Evolutionary conservation across 176 grass and related monocot genomes (phyloP).

Genomic region (Puccinellia tenuiflora): DNA sequence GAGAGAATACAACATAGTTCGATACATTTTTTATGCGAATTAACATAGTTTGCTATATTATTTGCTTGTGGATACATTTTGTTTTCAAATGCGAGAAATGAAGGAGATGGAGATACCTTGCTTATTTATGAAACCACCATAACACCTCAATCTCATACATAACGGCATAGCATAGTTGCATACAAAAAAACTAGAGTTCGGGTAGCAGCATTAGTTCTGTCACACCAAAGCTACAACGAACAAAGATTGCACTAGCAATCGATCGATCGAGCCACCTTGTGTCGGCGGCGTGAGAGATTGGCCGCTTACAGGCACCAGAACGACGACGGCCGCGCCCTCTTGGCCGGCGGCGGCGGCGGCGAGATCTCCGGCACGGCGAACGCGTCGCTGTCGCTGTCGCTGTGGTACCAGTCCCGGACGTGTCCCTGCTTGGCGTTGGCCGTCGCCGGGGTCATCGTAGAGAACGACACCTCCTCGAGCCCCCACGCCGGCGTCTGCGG

Average conservation of each 20-base stretch:
- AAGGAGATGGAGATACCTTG: neutral
- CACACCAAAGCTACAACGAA: slow-evolving; percentile 2
- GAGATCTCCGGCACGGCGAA: slow-evolving; percentile 80
- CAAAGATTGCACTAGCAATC: neutral
- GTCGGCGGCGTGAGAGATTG: neutral
- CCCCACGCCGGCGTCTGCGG: slow-evolving; percentile 23
- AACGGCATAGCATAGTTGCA: neutral
- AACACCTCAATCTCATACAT: neutral
- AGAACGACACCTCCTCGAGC: slow-evolving; percentile 1
- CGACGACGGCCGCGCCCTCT: slow-evolving; percentile 42
- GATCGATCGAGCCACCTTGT: neutral
- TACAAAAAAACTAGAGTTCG: neutral
- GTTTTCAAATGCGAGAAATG: neutral
- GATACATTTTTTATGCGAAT: too few relatives aligned
- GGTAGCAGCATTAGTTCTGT: neutral
- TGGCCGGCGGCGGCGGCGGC: slow-evolving; percentile 19
- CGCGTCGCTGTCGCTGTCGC: slow-evolving; percentile 40
- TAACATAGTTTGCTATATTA: neutral
- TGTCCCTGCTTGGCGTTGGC: slow-evolving; percentile 10
- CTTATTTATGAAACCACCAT: slow-evolving; percentile 5
- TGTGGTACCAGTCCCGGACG: slow-evolving; percentile 22
- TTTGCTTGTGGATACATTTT: neutral
- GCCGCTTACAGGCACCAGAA: slow-evolving; percentile 51
- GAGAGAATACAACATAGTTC: neutral
- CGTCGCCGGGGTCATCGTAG: neutral